These are phyloP conservation scores for Persicaria tinctoria DNA, from an alignment of 148 eudicot genomes.

Conservation along the genomic window DNA sequence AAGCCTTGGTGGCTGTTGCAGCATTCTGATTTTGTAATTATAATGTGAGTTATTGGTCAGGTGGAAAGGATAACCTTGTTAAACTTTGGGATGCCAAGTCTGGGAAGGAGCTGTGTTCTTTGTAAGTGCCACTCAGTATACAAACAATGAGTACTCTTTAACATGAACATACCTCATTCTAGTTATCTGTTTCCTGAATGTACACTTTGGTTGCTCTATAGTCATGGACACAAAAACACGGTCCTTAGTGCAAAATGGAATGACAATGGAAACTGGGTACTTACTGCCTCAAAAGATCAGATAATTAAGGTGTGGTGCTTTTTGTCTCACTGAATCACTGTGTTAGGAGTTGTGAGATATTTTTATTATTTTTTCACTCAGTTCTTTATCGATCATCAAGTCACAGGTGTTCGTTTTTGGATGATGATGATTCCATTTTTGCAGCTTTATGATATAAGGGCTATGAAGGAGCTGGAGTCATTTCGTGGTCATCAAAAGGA, in stretches of 20 bases:
- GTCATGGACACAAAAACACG: constrained; percentile 97
- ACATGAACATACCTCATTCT: not conserved
- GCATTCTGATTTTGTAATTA: not conserved
- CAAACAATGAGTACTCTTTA: not conserved
- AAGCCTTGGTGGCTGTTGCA: not conserved
- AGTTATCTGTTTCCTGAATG: constrained; percentile 8
- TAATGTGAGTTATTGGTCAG: constrained; percentile 28
- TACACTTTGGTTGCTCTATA: constrained; percentile 26
- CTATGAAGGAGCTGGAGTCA: constrained; percentile 98
- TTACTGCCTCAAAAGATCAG: constrained; percentile 97
- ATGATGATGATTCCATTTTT: constrained; percentile 16
- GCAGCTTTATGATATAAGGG: constrained; percentile 95
- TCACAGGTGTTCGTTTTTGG: not conserved
- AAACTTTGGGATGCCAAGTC: constrained; percentile 98
- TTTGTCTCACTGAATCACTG: constrained; percentile 2
- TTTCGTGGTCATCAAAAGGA: constrained; percentile 95
- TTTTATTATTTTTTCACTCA: not conserved
- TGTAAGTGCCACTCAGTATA: constrained; percentile 37
- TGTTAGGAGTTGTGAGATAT: not conserved
- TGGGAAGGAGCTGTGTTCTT: constrained; percentile 79
- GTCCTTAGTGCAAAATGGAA: constrained; percentile 92
- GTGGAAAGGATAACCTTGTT: constrained; percentile 95
- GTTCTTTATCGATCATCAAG: not conserved
- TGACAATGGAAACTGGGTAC: constrained; percentile 97
- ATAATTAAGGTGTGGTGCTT: constrained; percentile 63